Evolutionary conservation across 2,329 filamentous ascomycete genomes (phyloP), one percentile per base, ranked within the genome.

Genomic region (Alternaria triticimaculans): DNA sequence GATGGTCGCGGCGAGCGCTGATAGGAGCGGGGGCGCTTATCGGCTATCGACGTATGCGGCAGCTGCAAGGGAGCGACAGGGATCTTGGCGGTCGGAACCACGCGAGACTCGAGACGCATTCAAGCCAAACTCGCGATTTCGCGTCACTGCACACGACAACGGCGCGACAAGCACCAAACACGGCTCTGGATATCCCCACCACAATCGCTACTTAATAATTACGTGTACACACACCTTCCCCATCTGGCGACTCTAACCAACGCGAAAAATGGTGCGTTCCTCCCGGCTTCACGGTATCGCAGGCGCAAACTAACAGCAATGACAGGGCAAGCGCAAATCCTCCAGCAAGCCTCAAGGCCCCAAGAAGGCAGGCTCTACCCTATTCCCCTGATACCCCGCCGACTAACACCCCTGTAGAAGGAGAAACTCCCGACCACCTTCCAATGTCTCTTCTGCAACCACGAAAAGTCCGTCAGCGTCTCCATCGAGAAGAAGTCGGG

Each of bases 371-470:
- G 70, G 79, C 68, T 51, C 25, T 43, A 33, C 37, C 57, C 58
- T 12, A 54, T 62, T 12, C 12, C 14, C 20, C 12, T 28, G n/a
- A n/a, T 33, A 37, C 33, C 51, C 45, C 6, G 26, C 14, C 56
- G 15, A 33, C 50, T 76, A 62, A 76, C 51, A 41, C 18, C 37
- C 49, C 10, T 20, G 58, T 60, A 81, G 79, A 79, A 87, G 78
- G 92, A 94, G 72, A 87, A 89, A 44, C 86, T 96, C 18, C 87
- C 91, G 4, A 94, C 92, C 3, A 88, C 89, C n/a, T 99, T 99
- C 81, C 93, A 94, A 61, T 99, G 96, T 79, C 89, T 99, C 49
- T 99, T 99, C 83, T 99, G 96, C 86, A 98, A 97, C 80, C 94
- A 98, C 82, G 96, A 98, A 79, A 96, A 93, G 70, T 93, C 94